Percentiles rank a stretch among this genome's conserved stretches.
phyloP scores from a whole-genome alignment of 495 filamentous ascomycete species.

The Penicillium coffeae region DNA sequence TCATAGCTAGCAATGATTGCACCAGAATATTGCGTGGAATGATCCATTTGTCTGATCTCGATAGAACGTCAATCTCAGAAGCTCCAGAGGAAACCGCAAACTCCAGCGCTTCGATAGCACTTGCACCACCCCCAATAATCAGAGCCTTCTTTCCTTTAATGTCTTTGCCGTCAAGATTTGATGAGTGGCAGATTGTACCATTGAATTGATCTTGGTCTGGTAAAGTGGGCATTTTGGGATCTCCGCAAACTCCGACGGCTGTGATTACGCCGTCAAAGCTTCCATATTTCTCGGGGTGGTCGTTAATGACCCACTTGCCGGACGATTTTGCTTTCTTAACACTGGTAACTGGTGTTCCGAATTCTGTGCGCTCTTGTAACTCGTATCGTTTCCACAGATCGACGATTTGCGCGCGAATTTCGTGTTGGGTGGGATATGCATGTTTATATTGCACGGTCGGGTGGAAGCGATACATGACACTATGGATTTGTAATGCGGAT shows the following conservation, averaged over 20 bases:
- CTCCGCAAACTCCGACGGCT: slow-evolving; percentile 74
- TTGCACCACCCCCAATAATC: slow-evolving; percentile 75
- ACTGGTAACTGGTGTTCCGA: slow-evolving; percentile 63
- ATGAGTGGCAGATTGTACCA: slow-evolving; percentile 69
- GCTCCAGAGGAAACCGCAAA: slow-evolving; percentile 68
- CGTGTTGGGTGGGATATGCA: slow-evolving; percentile 69
- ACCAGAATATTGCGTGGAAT: slow-evolving; percentile 76
- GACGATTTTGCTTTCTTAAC: slow-evolving; percentile 63
- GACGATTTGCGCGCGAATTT: slow-evolving; percentile 68
- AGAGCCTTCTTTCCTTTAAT: slow-evolving; percentile 69
- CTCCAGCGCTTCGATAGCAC: slow-evolving; percentile 79
- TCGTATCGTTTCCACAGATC: slow-evolving; percentile 73
- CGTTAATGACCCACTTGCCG: slow-evolving; percentile 78
- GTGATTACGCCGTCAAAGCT: slow-evolving; percentile 74
- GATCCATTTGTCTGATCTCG: slow-evolving; percentile 86
- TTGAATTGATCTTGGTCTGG: slow-evolving; percentile 63
- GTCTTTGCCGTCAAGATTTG: slow-evolving; percentile 63
- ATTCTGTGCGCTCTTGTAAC: slow-evolving; percentile 64
- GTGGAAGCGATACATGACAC: slow-evolving; percentile 85
- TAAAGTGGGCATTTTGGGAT: slow-evolving; percentile 66
- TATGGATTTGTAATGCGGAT: slow-evolving; percentile 77
- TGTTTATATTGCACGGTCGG: slow-evolving; percentile 67
- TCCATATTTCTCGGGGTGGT: slow-evolving; percentile 66
- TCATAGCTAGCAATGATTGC: slow-evolving; percentile 68
- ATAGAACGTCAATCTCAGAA: slow-evolving; percentile 64